Evolutionary conservation across 768 basidiomycete genomes (phyloP).

Genomic region (Auriscalpium microsporum): DNA sequence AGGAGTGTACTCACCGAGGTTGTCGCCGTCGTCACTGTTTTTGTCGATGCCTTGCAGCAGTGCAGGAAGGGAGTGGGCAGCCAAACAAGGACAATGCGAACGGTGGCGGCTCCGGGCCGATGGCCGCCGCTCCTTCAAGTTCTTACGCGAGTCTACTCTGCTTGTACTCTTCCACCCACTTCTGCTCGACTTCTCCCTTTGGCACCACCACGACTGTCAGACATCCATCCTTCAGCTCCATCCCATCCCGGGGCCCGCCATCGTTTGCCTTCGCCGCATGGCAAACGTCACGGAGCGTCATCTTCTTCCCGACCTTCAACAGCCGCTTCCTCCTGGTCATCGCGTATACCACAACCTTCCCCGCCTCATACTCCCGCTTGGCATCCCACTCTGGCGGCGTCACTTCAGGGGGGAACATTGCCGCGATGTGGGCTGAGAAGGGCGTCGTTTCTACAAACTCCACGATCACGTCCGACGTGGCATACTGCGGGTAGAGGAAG

Average conservation of each 20-base stretch:
- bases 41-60: background rate
- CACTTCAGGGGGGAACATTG: slow-evolving; percentile 75
- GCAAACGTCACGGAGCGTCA: slow-evolving; percentile 76
- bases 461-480: slow-evolving; percentile 82
- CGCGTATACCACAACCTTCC: slow-evolving; percentile 71
- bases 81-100: slow-evolving; percentile 2
- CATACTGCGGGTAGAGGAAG: slow-evolving; percentile 87
- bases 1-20: slow-evolving; percentile 55
- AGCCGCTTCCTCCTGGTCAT: slow-evolving; percentile 68
- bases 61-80: background rate
- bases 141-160: slow-evolving; percentile 26
- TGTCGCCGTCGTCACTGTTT: slow-evolving; percentile 37
- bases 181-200: slow-evolving; percentile 65
- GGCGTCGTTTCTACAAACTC: slow-evolving; percentile 80
- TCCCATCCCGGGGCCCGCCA: slow-evolving; percentile 59
- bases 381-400: slow-evolving; percentile 71
- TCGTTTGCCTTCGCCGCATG: slow-evolving; percentile 50
- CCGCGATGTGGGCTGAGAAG: slow-evolving; percentile 65
- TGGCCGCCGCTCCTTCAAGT: background rate
- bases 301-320: slow-evolving; percentile 86
- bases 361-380: slow-evolving; percentile 54
- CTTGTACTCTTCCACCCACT: slow-evolving; percentile 89
- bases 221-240: slow-evolving; percentile 79
- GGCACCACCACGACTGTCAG: slow-evolving; percentile 73
- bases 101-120: background rate